These are phyloP conservation scores for Talaromyces nanjingensis DNA, from an alignment of 495 filamentous ascomycete species.

Conservation along the genomic window DNA sequence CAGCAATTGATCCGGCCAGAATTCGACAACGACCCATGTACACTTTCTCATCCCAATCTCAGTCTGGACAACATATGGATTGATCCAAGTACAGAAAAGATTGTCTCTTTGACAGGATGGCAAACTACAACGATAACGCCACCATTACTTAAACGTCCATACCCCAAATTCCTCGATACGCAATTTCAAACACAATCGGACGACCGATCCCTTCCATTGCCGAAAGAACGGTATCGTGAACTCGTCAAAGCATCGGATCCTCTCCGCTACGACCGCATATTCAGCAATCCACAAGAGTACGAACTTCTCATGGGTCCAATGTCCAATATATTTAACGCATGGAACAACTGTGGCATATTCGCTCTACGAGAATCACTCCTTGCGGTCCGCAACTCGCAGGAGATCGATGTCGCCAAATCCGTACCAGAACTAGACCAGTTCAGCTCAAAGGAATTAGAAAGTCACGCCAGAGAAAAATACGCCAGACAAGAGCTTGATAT, in stretches of 20 bases:
- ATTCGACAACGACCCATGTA: slow-evolving; percentile 12
- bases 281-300: slow-evolving; percentile 1
- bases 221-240: background rate
- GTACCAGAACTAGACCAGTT: background rate
- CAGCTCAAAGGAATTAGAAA: background rate
- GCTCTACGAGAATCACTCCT: background rate
- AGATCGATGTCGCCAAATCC: background rate
- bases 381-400: background rate
- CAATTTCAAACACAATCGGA: background rate
- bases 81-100: slow-evolving; percentile 20
- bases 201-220: background rate
- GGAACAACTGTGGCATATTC: background rate
- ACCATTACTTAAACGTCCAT: background rate
- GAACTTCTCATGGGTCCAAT: background rate
- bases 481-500: background rate
- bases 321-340: background rate
- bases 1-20: slow-evolving; percentile 12
- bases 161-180: background rate
- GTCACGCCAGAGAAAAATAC: background rate
- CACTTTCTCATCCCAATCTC: slow-evolving; percentile 24
- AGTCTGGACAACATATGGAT: slow-evolving; percentile 30
- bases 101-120: slow-evolving; percentile 26
- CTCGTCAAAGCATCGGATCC: background rate
- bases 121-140: slow-evolving; percentile 10
- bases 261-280: background rate